These are phyloP conservation scores for Calycina marina DNA, from an alignment of 2,329 filamentous ascomycete species.

Conservation along the genomic window DNA sequence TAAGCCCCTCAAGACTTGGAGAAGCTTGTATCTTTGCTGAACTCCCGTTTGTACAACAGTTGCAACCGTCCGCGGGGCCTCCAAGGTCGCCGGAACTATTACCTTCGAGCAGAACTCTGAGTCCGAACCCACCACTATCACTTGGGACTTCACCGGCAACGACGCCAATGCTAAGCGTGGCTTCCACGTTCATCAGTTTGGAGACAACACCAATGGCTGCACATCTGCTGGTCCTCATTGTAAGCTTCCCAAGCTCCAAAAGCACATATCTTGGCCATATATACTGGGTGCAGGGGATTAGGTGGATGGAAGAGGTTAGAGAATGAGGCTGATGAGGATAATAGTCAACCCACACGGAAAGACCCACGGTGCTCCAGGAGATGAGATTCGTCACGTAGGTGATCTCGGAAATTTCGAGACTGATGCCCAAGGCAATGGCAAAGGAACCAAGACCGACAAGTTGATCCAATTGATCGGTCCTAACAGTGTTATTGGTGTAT, in stretches of 20 bases:
- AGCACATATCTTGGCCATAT: constrained; percentile 1
- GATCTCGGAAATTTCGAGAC: constrained; percentile 97
- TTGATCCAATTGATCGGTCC: constrained; percentile 92
- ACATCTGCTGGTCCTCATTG: constrained; percentile 96
- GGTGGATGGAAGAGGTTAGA: too few species aligned
- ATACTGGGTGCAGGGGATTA: neutral
- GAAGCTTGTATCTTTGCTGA: constrained; percentile 1
- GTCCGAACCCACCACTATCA: constrained; percentile 67
- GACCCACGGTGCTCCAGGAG: constrained; percentile 75
- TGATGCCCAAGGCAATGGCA: constrained; percentile 78
- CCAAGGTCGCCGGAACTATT: constrained; percentile 85
- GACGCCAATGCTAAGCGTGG: constrained; percentile 93
- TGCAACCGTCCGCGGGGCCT: constrained; percentile 94
- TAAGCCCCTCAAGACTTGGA: constrained; percentile 12
- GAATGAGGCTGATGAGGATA: constrained; percentile 2
- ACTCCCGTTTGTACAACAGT: constrained; percentile 37
- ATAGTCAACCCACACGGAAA: constrained; percentile 91
- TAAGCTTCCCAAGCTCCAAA: constrained; percentile 39
- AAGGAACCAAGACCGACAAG: constrained; percentile 67
- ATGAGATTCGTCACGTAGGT: constrained; percentile 83
- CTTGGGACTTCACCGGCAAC: constrained; percentile 85
- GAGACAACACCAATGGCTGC: constrained; percentile 99
- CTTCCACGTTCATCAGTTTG: constrained; percentile 97
- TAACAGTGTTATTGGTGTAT: constrained; percentile 84
- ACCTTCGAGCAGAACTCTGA: constrained; percentile 88